These are phyloP conservation scores for Themeda triandra DNA, from an alignment of 176 grass and related monocot genomes.

Conservation along the genomic window DNA sequence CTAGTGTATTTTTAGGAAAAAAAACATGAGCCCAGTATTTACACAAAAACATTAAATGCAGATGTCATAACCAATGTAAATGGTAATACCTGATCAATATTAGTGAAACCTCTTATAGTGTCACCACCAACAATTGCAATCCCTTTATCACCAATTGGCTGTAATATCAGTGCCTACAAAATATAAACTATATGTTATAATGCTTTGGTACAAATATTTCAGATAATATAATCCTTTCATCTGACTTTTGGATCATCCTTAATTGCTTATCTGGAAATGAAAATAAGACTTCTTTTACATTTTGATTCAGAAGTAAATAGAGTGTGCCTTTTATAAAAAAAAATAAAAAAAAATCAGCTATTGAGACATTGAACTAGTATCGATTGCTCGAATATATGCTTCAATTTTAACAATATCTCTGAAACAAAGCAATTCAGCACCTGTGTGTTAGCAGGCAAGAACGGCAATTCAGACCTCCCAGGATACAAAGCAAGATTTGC, in stretches of 20 bases:
- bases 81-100: conserved; percentile 63
- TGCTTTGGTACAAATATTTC: not conserved
- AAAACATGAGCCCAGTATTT: not conserved
- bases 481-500: conserved; percentile 89
- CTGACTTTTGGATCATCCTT: not conserved
- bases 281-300: not conserved
- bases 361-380: not conserved
- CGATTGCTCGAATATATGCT: not conserved
- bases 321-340: not conserved
- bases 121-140: conserved; percentile 78
- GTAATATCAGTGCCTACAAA: conserved; percentile 71
- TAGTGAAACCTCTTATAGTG: conserved; percentile 83
- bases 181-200: not conserved
- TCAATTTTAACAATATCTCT: not conserved
- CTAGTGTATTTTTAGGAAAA: not conserved
- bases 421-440: conserved; percentile 34
- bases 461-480: conserved; percentile 68
- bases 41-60: not conserved
- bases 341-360: not conserved
- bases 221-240: not conserved
- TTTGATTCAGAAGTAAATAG: not conserved
- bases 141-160: conserved; percentile 80
- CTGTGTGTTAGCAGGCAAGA: conserved; percentile 86
- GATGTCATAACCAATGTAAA: not conserved
- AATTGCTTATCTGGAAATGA: not conserved